Evolutionary conservation across 2,329 filamentous ascomycete species (phyloP).

Genomic region (Hypoxylon sp.): DNA sequence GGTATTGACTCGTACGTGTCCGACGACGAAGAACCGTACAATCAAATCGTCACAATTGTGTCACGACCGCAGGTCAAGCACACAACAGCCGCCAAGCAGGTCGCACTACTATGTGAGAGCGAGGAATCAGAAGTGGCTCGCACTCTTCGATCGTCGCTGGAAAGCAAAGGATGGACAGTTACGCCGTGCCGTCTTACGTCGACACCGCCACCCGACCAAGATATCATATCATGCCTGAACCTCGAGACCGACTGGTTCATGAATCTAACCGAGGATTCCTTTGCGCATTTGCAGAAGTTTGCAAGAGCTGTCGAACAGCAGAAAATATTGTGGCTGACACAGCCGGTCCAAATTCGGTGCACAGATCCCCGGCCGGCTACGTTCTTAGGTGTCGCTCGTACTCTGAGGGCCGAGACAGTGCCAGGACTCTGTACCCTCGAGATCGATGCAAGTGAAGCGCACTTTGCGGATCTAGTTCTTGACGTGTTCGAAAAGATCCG

Average conservation of each 20-base stretch:
- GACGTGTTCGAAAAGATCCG: conserved; percentile 38
- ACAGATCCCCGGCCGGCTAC: conserved; percentile 41
- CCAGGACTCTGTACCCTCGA: conserved; percentile 45
- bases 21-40: conserved; percentile 33
- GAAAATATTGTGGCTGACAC: conserved; percentile 46
- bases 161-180: conserved; percentile 31
- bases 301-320: conserved; percentile 19
- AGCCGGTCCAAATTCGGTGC: conserved; percentile 41
- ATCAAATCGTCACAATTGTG: conserved; percentile 36
- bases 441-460: conserved; percentile 34
- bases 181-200: conserved; percentile 28
- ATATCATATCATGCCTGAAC: conserved; percentile 44
- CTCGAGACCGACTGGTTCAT: conserved; percentile 41
- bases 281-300: conserved; percentile 29
- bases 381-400: conserved; percentile 43
- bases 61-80: conserved; percentile 11
- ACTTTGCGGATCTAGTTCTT: conserved; percentile 20
- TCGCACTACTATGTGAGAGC: conserved; percentile 25
- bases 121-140: conserved; percentile 15
- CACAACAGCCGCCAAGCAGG: conserved; percentile 6
- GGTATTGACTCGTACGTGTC: conserved; percentile 37
- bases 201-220: conserved; percentile 25
- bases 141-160: conserved; percentile 16
- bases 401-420: conserved; percentile 43
- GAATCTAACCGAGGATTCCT: conserved; percentile 30